Base-by-base conservation (phyloP, 108 stramenopile species). In the Parietichytrium sp. region DNA sequence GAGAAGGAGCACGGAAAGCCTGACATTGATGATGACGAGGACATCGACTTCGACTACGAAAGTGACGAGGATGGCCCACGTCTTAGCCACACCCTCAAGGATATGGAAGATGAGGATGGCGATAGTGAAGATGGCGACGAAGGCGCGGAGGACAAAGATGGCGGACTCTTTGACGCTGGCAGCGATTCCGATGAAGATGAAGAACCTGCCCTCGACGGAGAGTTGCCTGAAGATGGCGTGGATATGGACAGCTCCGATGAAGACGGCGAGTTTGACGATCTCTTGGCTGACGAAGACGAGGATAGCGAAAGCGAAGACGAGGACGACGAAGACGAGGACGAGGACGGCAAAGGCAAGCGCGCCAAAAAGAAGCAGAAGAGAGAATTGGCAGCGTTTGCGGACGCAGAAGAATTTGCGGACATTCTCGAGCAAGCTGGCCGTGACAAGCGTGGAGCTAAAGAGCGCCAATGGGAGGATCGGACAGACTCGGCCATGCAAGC, bases 21-120 rank as follows among this genome's bases (percentile, higher is more conserved):
- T 72, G 94, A 89, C 26, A 89, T 86, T 30, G 93, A 83, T 3
- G 92, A 93, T 55, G 84, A 89, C 49, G 95, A 95, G 47, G 85
- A 83, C 10, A 53, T 83, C 54, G 82, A 79, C 38, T 36, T 54
- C 13, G 87, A 84, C 18, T 61, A 82, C 85, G 26, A 20, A 13
- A 82, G 82, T 26, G 81, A 54, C 82, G 72, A 80, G 16, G 79
- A 81, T 20, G 55, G 7, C 4, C 33, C 13, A 1, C 16, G 13
- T 10, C 49, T 49, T 16, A 49, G 25, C 18, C 13, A 52, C 30
- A 38, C 48, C 48, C 18, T 20, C 36, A 4, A 31, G 16, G 31
- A 79, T 25, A 80, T 79, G 27, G 89, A 90, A 47, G 88, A 89
- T 23, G 91, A 88, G 29, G 87, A 91, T 16, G 82, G 78, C 45